Percentiles rank a stretch among this genome's conserved stretches.
Conservation (phyloP, 2,329 filamentous ascomycete genomes). For the Fusarium redolens region DNA sequence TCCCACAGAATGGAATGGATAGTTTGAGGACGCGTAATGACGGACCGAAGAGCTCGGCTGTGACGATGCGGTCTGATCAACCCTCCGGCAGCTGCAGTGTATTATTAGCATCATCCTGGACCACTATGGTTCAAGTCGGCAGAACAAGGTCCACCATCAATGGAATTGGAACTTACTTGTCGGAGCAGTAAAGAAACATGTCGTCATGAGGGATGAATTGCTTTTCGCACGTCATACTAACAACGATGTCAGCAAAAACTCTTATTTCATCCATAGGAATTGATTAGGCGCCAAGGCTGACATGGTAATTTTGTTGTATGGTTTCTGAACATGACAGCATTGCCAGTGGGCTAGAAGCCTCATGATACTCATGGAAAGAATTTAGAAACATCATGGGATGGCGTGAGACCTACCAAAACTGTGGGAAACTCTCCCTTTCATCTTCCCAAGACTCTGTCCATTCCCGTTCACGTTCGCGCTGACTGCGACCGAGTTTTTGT, state of each 20-base stretch:
- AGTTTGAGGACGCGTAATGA: slow-evolving; percentile 51
- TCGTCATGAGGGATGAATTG: slow-evolving; percentile 71
- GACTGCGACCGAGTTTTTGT: slow-evolving; percentile 63
- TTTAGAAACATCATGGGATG: slow-evolving; percentile 8
- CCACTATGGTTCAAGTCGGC: slow-evolving; percentile 14
- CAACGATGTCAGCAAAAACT: slow-evolving; percentile 36
- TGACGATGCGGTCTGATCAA: slow-evolving; percentile 59
- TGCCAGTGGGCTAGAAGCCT: slow-evolving; percentile 25
- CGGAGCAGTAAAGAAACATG: slow-evolving; percentile 71
- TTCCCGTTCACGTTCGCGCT: slow-evolving; percentile 63
- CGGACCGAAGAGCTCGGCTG: slow-evolving; percentile 44
- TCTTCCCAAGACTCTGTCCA: slow-evolving; percentile 65
- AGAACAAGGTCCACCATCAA: slow-evolving; percentile 29
- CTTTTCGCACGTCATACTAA: slow-evolving; percentile 75
- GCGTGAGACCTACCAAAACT: slow-evolving; percentile 68
- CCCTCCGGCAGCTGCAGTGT: slow-evolving; percentile 61
- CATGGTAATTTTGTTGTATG: slow-evolving; percentile 16
- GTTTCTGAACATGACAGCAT: slow-evolving; percentile 33
- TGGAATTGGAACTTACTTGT: slow-evolving; percentile 61
- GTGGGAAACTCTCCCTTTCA: slow-evolving; percentile 72
- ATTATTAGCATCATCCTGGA: slow-evolving; percentile 37
- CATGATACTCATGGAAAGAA: slow-evolving; percentile 20
- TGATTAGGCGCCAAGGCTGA: not conserved
- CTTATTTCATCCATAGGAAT: not conserved
- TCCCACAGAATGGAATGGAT: slow-evolving; percentile 59